Evolutionary conservation across 805 yeast species (phyloP), one percentile per base, ranked within the genome.

Genomic region (Metschnikowia drakensbergensis): DNA sequence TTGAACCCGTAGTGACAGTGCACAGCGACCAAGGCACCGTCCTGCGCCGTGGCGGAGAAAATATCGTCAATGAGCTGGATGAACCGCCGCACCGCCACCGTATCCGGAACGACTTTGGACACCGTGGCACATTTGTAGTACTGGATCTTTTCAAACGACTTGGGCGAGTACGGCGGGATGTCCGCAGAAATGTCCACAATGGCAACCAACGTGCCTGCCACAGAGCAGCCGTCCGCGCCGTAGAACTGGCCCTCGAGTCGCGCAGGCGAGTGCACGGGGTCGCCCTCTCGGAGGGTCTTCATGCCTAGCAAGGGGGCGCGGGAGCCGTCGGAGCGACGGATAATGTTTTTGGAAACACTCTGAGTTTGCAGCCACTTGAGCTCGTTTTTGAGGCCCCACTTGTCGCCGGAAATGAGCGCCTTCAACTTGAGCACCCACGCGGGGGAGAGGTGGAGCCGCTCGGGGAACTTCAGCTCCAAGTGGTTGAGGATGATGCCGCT

Each of bases 1-100:
- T 86, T 86, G 65, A 85, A 87, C 5, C 92, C 94, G 60, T 86
- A 86, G 62, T 86, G 94, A 60, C 94, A 86, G 63, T 86, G 94
- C 6, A 86, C 85, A 0, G 78, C 88, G 5, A 84, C 67, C 26
- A 72, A 64, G 4, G 79, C 79, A 13, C 56, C 47, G 22, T 54
- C 55, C 13, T 48, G 55, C 4, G 51, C 50, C 5, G 58, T 37
- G 6, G 54, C 51, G 3, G 54, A 23, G 27, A 77, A 58, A 17
- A 80, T 72, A 40, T 71, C 69, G 53, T 80, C 82, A 4, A 82
- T 74, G 39, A 83, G 68, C 35, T 67, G 72, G 34, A 82, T 72
- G 53, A 84, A 86, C 43, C 74, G 67, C 32, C 80, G 64, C 31
- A 85, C 82, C 17, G 86, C 81, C 6, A 71, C 65, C 41, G 72